Conservation (phyloP, 1,284 basidiomycete species). For the Sanghuangporus baumii region DNA sequence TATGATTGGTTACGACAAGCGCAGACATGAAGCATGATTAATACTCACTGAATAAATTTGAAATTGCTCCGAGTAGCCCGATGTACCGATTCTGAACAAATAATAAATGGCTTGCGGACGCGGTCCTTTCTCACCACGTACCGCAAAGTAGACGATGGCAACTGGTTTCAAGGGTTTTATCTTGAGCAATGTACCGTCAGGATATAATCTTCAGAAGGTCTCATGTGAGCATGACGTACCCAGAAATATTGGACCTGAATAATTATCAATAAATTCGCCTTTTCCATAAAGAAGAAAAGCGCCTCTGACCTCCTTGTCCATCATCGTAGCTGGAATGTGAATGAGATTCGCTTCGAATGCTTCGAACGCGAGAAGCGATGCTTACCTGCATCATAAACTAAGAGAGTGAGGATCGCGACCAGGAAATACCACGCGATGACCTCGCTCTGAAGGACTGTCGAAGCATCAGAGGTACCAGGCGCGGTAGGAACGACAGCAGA, state of each 20-base stretch:
- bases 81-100: conserved; percentile 1
- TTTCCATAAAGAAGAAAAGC: background rate
- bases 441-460: background rate
- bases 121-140: background rate
- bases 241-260: conserved; percentile 1
- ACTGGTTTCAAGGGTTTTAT: background rate
- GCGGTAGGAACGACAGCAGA: background rate
- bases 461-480: background rate
- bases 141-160: background rate
- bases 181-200: background rate
- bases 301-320: background rate
- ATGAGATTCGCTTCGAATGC: background rate
- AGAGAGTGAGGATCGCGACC: background rate
- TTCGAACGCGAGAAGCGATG: background rate
- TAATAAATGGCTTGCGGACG: background rate
- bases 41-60: background rate
- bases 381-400: conserved; percentile 3
- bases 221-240: background rate
- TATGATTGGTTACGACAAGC: background rate
- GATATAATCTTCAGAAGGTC: too few relatives aligned
- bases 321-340: background rate
- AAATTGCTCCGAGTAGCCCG: background rate
- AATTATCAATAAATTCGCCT: background rate
- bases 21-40: background rate
- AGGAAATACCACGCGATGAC: background rate